These are phyloP conservation scores for Penstemon newberryi DNA, from an alignment of 257 asterid species.

Conservation along the genomic window DNA sequence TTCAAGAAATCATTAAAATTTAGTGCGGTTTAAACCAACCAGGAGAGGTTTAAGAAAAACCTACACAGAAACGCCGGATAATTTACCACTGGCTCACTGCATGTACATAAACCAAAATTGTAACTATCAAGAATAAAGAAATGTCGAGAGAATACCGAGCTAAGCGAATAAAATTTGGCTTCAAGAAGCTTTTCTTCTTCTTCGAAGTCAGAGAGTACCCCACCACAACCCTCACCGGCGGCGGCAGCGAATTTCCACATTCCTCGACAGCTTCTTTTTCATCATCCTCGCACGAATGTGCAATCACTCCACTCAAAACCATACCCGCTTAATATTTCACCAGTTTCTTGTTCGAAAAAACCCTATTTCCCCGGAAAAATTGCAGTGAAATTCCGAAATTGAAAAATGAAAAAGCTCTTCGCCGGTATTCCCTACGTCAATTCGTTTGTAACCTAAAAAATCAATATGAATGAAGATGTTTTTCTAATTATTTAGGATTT, in stretches of 20 bases:
- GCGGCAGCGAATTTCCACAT: slow-evolving; percentile 26
- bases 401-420: slow-evolving; percentile 24
- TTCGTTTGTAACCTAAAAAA: background rate
- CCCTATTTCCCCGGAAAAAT: slow-evolving; percentile 24
- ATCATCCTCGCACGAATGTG: slow-evolving; percentile 30
- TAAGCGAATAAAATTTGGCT: slow-evolving; percentile 52
- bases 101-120: background rate
- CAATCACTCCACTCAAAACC: slow-evolving; percentile 34
- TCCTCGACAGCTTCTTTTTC: slow-evolving; percentile 28
- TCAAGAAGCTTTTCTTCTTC: slow-evolving; percentile 68
- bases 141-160: slow-evolving; percentile 47
- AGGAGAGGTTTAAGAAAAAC: background rate
- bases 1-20: background rate
- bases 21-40: background rate
- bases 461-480: background rate
- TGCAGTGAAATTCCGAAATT: slow-evolving; percentile 28
- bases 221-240: slow-evolving; percentile 46
- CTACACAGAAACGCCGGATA: too few species aligned
- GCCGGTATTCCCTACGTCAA: slow-evolving; percentile 9
- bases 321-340: slow-evolving; percentile 8
- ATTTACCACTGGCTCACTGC: background rate
- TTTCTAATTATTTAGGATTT: background rate
- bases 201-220: slow-evolving; percentile 73
- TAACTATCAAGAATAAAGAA: background rate
- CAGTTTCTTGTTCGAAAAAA: slow-evolving; percentile 1